phyloP scores from a whole-genome alignment of 129 eudicot species.

The Calendula officinalis region DNA sequence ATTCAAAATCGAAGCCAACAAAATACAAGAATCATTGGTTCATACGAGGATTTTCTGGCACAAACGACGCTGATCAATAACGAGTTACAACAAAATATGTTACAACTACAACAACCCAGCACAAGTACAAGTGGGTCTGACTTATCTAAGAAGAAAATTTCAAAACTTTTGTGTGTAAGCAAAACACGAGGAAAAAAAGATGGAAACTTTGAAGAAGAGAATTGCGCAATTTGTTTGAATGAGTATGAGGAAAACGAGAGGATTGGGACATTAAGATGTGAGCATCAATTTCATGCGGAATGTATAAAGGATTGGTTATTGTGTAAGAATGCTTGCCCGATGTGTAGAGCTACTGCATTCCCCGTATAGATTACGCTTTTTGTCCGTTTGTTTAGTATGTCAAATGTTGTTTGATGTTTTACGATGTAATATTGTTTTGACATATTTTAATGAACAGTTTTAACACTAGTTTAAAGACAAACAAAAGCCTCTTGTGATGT shows the following conservation, averaged over 20 bases:
- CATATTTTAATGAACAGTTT: no score
- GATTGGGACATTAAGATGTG: not conserved
- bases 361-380: not conserved
- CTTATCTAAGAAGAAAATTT: not conserved
- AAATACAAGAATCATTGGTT: no score
- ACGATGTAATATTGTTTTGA: no score
- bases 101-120: not conserved
- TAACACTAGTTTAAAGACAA: no score
- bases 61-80: no score
- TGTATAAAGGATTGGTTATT: slow-evolving; percentile 5
- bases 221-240: slow-evolving; percentile 1
- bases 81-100: no score
- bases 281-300: not conserved
- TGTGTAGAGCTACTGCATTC: slow-evolving; percentile 1
- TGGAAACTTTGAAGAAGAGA: not conserved
- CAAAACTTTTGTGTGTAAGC: not conserved
- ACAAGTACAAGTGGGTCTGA: not conserved
- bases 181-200: not conserved
- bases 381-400: no score
- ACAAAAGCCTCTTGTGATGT: no score
- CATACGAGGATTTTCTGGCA: no score
- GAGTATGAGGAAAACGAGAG: not conserved
- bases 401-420: no score
- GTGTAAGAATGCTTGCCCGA: slow-evolving; percentile 9
- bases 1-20: no score